Percentiles rank a stretch among this genome's conserved stretches.
phyloP scores from a whole-genome alignment of 441 rosid species.

The Populus hybrid region DNA sequence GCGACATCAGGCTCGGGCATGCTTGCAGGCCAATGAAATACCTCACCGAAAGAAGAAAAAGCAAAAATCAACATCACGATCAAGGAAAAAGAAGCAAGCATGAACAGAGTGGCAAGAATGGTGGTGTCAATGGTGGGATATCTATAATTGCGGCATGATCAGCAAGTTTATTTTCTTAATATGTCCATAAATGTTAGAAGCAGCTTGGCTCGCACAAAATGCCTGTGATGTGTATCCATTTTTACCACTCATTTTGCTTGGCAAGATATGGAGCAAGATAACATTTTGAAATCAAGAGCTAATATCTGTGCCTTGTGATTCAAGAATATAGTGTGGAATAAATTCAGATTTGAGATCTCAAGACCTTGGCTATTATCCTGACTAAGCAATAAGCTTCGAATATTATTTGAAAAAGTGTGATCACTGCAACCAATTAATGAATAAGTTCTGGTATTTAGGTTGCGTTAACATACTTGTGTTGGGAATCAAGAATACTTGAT shows the following conservation, averaged over 20 bases:
- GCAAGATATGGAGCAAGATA: neutral
- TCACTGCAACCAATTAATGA: neutral
- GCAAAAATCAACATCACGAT: neutral
- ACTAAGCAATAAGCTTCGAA: neutral
- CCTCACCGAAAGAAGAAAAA: neutral
- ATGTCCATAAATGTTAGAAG: neutral
- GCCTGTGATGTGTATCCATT: neutral
- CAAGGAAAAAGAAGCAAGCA: neutral
- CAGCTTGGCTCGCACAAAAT: neutral
- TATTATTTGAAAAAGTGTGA: neutral
- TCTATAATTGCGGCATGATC: neutral
- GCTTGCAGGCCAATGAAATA: neutral
- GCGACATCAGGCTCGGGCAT: neutral
- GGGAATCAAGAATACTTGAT: too few relatives aligned
- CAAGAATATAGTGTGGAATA: neutral
- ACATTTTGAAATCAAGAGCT: too few relatives aligned
- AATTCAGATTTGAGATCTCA: too few relatives aligned
- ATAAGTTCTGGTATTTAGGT: neutral
- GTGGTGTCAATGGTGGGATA: neutral
- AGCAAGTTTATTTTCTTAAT: neutral
- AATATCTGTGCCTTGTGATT: neutral
- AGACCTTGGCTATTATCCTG: too few relatives aligned
- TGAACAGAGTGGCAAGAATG: neutral
- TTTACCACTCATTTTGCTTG: neutral
- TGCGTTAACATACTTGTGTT: neutral